A percentile compares a stretch with the other conserved stretches of the same genome.
phyloP scores from a whole-genome alignment of 345 rosid genomes.

The Gossypium sturtianum region DNA sequence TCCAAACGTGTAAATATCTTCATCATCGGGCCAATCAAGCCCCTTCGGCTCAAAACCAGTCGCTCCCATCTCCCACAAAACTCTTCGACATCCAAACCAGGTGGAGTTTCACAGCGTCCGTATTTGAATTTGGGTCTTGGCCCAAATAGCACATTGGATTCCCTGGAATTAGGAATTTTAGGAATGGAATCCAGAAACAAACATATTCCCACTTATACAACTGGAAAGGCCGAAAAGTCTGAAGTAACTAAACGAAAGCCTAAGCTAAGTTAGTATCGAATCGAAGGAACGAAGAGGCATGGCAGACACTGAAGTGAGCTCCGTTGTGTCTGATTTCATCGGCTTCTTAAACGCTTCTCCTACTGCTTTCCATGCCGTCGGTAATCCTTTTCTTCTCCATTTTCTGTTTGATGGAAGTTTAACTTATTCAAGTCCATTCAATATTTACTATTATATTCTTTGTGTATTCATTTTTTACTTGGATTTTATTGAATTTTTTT shows the following conservation, averaged over 20 bases:
- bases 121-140: background rate
- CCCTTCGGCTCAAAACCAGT: background rate
- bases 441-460: background rate
- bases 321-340: slow-evolving; percentile 57
- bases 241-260: background rate
- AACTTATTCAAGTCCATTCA: background rate
- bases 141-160: background rate
- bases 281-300: slow-evolving; percentile 16
- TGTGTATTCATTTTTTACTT: background rate
- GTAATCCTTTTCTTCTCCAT: slow-evolving; percentile 30
- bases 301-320: slow-evolving; percentile 29
- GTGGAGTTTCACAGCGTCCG: background rate
- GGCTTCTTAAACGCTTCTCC: slow-evolving; percentile 87
- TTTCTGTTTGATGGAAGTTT: slow-evolving; percentile 5
- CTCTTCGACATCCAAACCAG: background rate
- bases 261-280: background rate
- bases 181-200: background rate
- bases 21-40: background rate
- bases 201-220: background rate
- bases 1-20: background rate
- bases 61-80: background rate
- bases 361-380: slow-evolving; percentile 98
- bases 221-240: background rate
- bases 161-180: background rate
- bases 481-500: background rate